Base-by-base conservation (phyloP, 202 grass and related monocot genomes). In the Schoenoplectus tabernaemontani region DNA sequence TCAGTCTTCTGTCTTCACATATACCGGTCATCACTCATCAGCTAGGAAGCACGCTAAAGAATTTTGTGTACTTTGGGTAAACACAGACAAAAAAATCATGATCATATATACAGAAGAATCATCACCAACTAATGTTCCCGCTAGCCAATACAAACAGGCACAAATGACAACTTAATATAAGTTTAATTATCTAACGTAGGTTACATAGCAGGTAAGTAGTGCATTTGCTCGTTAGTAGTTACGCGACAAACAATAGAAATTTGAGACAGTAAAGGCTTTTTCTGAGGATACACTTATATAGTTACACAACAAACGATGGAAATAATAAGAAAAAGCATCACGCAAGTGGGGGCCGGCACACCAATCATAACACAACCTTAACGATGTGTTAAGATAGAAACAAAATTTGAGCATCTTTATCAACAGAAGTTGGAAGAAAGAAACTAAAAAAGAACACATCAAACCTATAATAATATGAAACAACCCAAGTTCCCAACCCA, bases 291-390 rank as follows among this genome's bases (percentile, higher is more conserved):
- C 36, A 63, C n/a, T n/a, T n/a, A n/a, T 2, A 13, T 44, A 47
- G 41, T 30, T 57, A 48, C 11, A 60, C 3, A 59, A 26, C 50
- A 38, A 38, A 20, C 4, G 22, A 23, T 22, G 15, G 37, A 57
- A 78, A 37, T 22, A 33, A 54, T 57, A 41, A 24, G 37, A 78
- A 16, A 77, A 41, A 39, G 12, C 56, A 78, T 22, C 28, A 78
- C 9, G 22, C 36, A 32, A 30, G 56, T 11, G 33, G 33, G 77
- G 63, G 75, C n/a, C n/a, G 32, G 34, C 59, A 78, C 23, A 23
- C 75, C 75, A 78, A 78, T 78, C 75, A 43, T 2, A 78, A 58
- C 6, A 17, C 30, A 59, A 78, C 74, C 74, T 32, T 51, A 54
- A 34, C 30, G 24, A 50, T 74, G 22, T 34, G 26, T 75, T 17